Conservation (phyloP, 805 yeast genomes). For the Hanseniaspora meyeri region DNA sequence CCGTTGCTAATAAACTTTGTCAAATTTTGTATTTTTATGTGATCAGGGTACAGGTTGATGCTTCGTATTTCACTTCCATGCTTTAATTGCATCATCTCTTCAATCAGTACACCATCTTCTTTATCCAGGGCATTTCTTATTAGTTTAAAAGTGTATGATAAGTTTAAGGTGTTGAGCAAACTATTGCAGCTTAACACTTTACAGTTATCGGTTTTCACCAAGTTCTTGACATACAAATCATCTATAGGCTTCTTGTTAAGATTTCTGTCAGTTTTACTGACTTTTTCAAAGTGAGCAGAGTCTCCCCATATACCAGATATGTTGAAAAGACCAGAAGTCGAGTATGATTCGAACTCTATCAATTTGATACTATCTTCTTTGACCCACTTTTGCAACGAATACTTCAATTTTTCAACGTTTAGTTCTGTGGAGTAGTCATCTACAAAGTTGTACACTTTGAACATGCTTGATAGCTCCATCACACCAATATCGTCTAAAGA, state of each 20-base stretch:
- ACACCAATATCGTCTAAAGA: constrained; percentile 11
- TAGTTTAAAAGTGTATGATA: constrained; percentile 5
- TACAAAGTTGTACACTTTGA: constrained; percentile 1
- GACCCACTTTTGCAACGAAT: not conserved
- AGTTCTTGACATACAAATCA: constrained; percentile 9
- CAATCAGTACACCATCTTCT: constrained; percentile 3
- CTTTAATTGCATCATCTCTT: constrained; percentile 9
- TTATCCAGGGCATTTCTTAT: not conserved
- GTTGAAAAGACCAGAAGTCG: constrained; percentile 2
- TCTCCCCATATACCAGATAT: constrained; percentile 13
- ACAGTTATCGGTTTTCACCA: constrained; percentile 10
- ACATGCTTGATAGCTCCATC: constrained; percentile 3
- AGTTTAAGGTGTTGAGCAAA: not conserved
- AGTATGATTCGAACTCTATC: constrained; percentile 8
- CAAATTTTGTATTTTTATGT: not conserved
- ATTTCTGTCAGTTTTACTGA: not conserved
- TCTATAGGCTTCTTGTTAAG: constrained; percentile 8
- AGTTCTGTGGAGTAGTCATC: not conserved
- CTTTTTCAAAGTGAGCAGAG: not conserved
- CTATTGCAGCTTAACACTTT: not conserved
- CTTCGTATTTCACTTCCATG: not conserved
- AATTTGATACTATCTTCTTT: constrained; percentile 1
- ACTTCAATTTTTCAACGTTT: not conserved
- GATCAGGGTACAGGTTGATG: constrained; percentile 5
- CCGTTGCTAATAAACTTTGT: not conserved